Conservation (phyloP, 345 rosid genomes). For the Citrus australasica region DNA sequence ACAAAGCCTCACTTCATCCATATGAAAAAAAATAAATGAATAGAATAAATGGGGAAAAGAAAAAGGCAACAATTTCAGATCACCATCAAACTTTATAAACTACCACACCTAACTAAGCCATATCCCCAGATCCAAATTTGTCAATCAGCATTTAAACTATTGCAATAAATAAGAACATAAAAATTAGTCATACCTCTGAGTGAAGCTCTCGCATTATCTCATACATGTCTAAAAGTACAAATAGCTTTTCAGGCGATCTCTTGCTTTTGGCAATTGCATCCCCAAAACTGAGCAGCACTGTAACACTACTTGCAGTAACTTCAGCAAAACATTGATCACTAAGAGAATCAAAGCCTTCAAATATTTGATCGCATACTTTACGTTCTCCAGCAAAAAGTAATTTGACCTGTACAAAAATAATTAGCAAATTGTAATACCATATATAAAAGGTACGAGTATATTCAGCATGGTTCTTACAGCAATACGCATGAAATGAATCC, state of each 20-base stretch:
- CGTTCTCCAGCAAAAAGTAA: slow-evolving; percentile 92
- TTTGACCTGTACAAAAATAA: slow-evolving; percentile 63
- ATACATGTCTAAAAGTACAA: slow-evolving; percentile 97
- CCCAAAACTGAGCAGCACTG: slow-evolving; percentile 97
- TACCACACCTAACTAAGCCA: not conserved
- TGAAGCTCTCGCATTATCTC: slow-evolving; percentile 98
- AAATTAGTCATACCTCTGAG: slow-evolving; percentile 66
- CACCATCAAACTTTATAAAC: not conserved
- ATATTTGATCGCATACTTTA: slow-evolving; percentile 88
- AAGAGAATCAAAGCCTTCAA: slow-evolving; percentile 79
- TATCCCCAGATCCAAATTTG: not conserved
- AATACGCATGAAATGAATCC: slow-evolving; percentile 99
- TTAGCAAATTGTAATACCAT: slow-evolving; percentile 12
- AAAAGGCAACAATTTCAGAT: not conserved
- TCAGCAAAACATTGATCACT: slow-evolving; percentile 93
- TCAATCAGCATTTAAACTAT: not conserved
- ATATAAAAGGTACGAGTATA: not conserved
- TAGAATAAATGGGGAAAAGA: not conserved
- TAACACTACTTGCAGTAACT: slow-evolving; percentile 74
- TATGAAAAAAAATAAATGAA: not conserved
- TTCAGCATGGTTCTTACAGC: slow-evolving; percentile 58
- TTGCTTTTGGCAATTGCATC: slow-evolving; percentile 98
- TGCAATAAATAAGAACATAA: not conserved
- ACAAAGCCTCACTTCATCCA: not conserved
- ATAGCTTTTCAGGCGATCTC: slow-evolving; percentile 95